These are phyloP conservation scores for Talaromyces albobiverticillius DNA, from an alignment of 2,329 filamentous ascomycete species.

Conservation along the genomic window DNA sequence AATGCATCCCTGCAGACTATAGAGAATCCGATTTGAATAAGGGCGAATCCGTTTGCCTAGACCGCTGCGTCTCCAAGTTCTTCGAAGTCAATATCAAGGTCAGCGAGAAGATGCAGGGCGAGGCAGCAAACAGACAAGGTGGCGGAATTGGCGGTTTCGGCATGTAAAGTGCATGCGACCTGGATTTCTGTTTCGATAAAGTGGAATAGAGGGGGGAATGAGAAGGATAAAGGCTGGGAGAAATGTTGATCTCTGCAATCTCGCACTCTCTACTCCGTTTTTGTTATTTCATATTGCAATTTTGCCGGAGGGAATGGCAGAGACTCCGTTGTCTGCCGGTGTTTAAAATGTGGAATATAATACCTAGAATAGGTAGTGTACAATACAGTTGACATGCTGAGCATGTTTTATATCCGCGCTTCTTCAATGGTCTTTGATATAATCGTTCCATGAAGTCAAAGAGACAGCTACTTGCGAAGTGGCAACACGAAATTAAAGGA, in stretches of 20 bases:
- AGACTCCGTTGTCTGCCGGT: slow-evolving; percentile 1
- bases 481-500: no score
- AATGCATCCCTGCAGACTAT: slow-evolving; percentile 91
- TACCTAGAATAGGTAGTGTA: background rate
- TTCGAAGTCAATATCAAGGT: slow-evolving; percentile 99
- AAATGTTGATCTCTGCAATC: no score
- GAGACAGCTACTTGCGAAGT: no score
- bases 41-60: slow-evolving; percentile 96
- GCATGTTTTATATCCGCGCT: background rate
- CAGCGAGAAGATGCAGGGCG: slow-evolving; percentile 90
- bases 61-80: slow-evolving; percentile 96
- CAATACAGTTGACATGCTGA: slow-evolving; percentile 6
- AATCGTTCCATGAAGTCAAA: no score
- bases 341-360: background rate
- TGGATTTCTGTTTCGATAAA: background rate
- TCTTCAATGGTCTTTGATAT: no score
- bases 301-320: background rate
- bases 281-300: slow-evolving; percentile 13
- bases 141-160: slow-evolving; percentile 52
- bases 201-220: no score
- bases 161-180: no score
- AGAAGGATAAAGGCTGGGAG: no score
- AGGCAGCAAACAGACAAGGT: slow-evolving; percentile 67
- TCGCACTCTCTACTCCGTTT: slow-evolving; percentile 11
- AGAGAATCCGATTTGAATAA: slow-evolving; percentile 97